Conservation (phyloP, 345 rosid species). For the Lepidium aucheri region DNA sequence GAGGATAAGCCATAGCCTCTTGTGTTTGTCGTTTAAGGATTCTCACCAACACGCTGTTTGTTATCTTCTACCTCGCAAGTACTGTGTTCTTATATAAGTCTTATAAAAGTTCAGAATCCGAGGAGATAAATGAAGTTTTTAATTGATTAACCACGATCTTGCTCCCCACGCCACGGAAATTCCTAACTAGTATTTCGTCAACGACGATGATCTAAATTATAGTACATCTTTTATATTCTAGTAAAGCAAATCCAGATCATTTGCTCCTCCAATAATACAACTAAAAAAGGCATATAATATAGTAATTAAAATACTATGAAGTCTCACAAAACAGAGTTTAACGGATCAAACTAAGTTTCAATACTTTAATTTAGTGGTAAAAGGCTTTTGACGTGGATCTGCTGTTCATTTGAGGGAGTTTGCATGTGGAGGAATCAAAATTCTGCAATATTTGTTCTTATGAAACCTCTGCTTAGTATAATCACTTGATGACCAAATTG, state of each 20-base stretch:
- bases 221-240: no score
- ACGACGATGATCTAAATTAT: background rate
- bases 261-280: no score
- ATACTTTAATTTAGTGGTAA: background rate
- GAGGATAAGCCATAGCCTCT: background rate
- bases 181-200: background rate
- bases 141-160: background rate
- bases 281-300: no score
- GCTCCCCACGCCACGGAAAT: constrained; percentile 10
- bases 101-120: background rate
- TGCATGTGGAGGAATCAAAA: background rate
- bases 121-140: background rate
- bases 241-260: no score
- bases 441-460: background rate
- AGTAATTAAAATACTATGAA: no score
- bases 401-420: background rate
- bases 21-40: background rate
- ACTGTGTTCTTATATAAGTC: background rate
- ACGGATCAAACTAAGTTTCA: background rate
- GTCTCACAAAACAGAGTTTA: no score
- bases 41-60: background rate
- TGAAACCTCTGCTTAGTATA: background rate
- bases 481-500: background rate
- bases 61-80: background rate
- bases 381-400: background rate